Conservation (phyloP, 2,329 filamentous ascomycete species). For the Ceratocystis destructans region DNA sequence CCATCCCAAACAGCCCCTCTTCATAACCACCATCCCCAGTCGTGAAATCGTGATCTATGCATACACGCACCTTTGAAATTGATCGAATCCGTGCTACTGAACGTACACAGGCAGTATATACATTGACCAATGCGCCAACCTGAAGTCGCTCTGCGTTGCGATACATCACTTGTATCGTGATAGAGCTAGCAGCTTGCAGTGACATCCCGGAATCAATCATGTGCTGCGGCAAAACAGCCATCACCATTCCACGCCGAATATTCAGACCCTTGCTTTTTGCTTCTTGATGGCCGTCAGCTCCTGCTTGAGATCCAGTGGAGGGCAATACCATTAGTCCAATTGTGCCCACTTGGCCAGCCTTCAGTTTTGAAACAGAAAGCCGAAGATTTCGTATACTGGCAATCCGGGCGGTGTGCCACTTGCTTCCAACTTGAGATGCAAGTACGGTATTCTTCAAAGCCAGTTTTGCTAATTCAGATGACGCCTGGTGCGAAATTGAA, state of each 20-base stretch:
- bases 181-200: constrained; percentile 51
- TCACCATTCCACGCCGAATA: constrained; percentile 69
- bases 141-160: constrained; percentile 48
- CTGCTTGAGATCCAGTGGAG: constrained; percentile 24
- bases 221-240: constrained; percentile 49
- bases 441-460: constrained; percentile 40
- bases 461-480: constrained; percentile 39
- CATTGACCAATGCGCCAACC: constrained; percentile 57
- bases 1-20: constrained; percentile 16
- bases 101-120: constrained; percentile 78
- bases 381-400: constrained; percentile 80
- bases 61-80: constrained; percentile 28
- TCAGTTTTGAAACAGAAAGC: constrained; percentile 62
- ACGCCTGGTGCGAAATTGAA: constrained; percentile 40
- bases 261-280: constrained; percentile 26
- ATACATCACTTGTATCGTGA: constrained; percentile 58
- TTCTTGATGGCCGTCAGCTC: constrained; percentile 23
- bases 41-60: constrained; percentile 8
- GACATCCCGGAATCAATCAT: constrained; percentile 43
- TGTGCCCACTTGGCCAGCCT: constrained; percentile 76
- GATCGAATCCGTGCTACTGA: constrained; percentile 62
- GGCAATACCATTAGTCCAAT: constrained; percentile 58
- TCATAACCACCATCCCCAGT: not conserved
- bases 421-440: constrained; percentile 41
- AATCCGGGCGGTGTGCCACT: constrained; percentile 71